Conservation (phyloP, 768 basidiomycete species). For the Xerocomellus amylosporus region DNA sequence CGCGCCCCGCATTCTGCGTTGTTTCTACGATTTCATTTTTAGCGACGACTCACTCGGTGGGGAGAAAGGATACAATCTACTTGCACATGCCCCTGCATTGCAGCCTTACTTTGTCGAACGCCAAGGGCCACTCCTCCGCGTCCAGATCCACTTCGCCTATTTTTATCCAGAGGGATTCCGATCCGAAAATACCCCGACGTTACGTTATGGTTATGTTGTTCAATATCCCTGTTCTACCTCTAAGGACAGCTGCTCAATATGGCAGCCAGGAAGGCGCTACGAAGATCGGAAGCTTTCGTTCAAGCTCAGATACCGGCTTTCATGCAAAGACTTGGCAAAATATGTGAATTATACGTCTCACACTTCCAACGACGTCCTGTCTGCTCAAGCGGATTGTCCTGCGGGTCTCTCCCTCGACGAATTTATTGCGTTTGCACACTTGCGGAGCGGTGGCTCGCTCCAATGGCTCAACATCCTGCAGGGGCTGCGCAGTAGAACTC, state of each 20-base stretch:
- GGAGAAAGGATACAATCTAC: background rate
- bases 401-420: background rate
- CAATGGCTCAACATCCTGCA: too few relatives aligned
- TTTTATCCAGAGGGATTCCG: background rate
- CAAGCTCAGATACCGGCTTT: too few relatives aligned
- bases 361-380: background rate
- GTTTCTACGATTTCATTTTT: too few relatives aligned
- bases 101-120: background rate
- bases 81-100: slow-evolving; percentile 27
- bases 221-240: too few relatives aligned
- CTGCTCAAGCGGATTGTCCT: background rate
- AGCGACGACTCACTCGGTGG: too few relatives aligned
- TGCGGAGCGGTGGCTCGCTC: background rate
- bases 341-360: background rate
- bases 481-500: background rate
- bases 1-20: slow-evolving; percentile 18
- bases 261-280: too few relatives aligned
- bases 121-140: background rate
- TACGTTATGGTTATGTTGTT: background rate
- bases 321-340: too few relatives aligned
- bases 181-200: background rate
- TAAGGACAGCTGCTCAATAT: too few relatives aligned
- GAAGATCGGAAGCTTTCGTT: too few relatives aligned
- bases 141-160: background rate
- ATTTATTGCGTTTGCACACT: background rate